Conservation (phyloP, 441 rosid genomes). For the Sinapis alba region DNA sequence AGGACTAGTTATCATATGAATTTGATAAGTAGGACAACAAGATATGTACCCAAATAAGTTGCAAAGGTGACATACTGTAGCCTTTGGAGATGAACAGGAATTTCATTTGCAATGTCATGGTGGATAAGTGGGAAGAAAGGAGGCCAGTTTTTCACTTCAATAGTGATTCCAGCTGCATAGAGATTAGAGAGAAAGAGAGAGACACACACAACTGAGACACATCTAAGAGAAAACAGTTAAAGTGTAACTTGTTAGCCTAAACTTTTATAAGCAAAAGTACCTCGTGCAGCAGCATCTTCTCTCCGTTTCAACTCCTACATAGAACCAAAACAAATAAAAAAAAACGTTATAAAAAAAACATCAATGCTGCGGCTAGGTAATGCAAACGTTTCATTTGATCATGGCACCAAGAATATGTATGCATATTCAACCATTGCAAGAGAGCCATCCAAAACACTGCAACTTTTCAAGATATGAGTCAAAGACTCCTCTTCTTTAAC, state of each 20-base stretch:
- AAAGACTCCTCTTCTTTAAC: neutral
- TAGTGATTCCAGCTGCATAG: slow-evolving; percentile 74
- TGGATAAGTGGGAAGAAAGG: slow-evolving; percentile 86
- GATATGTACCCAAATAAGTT: slow-evolving; percentile 62
- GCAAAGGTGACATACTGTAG: slow-evolving; percentile 78
- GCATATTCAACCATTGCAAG: neutral
- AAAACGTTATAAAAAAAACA: neutral
- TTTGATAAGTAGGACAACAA: too few relatives aligned
- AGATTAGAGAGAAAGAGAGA: neutral
- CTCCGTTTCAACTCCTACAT: slow-evolving; percentile 64
- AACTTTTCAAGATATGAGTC: neutral
- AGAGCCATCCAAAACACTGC: neutral
- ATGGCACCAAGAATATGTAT: neutral
- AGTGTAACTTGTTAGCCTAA: neutral
- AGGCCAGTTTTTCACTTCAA: slow-evolving; percentile 93
- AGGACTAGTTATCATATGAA: too few relatives aligned
- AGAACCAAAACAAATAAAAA: slow-evolving; percentile 19
- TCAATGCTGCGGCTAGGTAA: neutral
- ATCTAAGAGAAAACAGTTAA: neutral
- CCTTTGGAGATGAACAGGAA: slow-evolving; percentile 80
- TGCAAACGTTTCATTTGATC: neutral
- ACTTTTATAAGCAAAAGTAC: slow-evolving; percentile 34
- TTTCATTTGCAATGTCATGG: slow-evolving; percentile 86
- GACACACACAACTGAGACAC: neutral
- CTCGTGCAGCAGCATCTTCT: slow-evolving; percentile 91